These are phyloP conservation scores for Ambrosia artemisiifolia DNA, from an alignment of 129 eudicot species.

Conservation along the genomic window DNA sequence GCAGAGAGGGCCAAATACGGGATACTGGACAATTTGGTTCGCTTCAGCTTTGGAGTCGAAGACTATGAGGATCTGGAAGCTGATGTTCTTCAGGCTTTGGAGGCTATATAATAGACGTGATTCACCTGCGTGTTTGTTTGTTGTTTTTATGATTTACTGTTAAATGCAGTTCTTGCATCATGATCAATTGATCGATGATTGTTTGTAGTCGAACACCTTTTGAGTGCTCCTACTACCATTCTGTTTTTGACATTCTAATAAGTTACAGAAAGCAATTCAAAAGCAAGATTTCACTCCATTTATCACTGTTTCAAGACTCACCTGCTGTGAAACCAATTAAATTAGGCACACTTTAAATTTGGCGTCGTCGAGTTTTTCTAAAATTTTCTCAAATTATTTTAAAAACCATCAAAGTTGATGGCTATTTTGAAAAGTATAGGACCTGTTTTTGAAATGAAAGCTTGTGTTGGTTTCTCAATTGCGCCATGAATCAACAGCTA, in stretches of 20 bases:
- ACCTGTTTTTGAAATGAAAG: too few relatives aligned
- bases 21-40: conserved; percentile 75
- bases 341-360: too few relatives aligned
- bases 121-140: conserved; percentile 34
- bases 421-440: too few relatives aligned
- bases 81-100: conserved; percentile 84
- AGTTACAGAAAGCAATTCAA: background rate
- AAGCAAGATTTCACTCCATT: background rate
- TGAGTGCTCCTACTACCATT: conserved; percentile 12
- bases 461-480: too few relatives aligned
- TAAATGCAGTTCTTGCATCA: background rate
- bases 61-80: conserved; percentile 73
- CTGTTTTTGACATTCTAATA: conserved; percentile 10
- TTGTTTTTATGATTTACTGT: background rate
- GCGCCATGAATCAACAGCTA: too few relatives aligned
- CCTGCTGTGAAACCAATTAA: background rate
- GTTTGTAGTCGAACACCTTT: conserved; percentile 4
- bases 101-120: conserved; percentile 54
- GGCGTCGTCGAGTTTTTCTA: too few relatives aligned
- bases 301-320: background rate
- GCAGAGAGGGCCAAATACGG: conserved; percentile 79
- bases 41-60: conserved; percentile 90
- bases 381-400: too few relatives aligned
- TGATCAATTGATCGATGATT: background rate
- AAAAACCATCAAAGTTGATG: too few relatives aligned